Base-by-base conservation (phyloP, 495 filamentous ascomycete genomes). In the Penicillium coffeae region DNA sequence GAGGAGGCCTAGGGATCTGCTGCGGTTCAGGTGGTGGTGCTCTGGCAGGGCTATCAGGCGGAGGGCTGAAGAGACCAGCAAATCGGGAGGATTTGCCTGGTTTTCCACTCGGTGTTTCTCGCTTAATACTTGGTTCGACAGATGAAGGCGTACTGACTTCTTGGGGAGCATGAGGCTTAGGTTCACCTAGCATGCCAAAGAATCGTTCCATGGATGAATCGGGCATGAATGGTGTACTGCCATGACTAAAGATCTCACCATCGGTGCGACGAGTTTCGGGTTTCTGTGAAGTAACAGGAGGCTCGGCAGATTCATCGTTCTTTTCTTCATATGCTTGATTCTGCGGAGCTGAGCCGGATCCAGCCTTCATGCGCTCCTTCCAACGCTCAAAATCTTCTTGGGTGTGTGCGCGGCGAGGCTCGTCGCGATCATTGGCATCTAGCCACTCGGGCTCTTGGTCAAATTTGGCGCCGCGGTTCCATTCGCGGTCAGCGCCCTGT, bases 381-480 rank as follows among this genome's bases (percentile, higher is more conserved):
- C 94, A 98, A 50, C 85, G 86, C 67, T 96, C 86, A 64, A 98
- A 97, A 46, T 97, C 90, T 58, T 94, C 90, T 59, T 87, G 85
- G 8, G 87, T 95, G 60, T 87, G 88, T 14, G 75, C 82, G 47
- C 82, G 71, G 45, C 74, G 81, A 37, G 76, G 63, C 51, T 84
- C 84, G 41, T 85, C 80, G 40, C 86, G 87, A 33, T 81, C 81
- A 27, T 83, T 84, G 47, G 87, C 82, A 62, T 93, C 89, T 66
- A 92, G 69, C 88, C 87, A 91, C 62, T 93, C 90, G 32, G 88
- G 89, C 41, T 95, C 89, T 54, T 84, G 83, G 58, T 93, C 89
- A 38, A 80, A 42, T 54, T 73, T 77, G 30, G 65, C 60, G 18
- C 70, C 68, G 15, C 70, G 63, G 46, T 62, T 72, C 62, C 84